A percentile compares a stretch with the other conserved stretches of the same genome.
phyloP scores from a whole-genome alignment of 2,329 filamentous ascomycete genomes.

The Botrytis fabae region DNA sequence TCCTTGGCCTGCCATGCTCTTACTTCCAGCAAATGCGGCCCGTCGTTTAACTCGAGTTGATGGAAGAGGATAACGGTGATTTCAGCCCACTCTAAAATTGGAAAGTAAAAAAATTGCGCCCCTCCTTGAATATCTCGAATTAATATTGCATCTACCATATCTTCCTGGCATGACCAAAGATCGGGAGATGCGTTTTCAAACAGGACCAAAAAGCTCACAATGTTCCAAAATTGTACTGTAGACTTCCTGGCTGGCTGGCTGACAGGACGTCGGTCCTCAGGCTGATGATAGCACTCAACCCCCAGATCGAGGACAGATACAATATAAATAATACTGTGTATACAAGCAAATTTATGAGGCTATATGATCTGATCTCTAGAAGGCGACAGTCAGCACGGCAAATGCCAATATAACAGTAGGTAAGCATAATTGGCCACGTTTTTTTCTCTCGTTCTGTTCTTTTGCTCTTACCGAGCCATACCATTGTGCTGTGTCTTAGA shows the following conservation, averaged over 20 bases:
- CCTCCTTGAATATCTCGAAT: conserved; percentile 26
- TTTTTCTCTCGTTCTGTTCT: not conserved
- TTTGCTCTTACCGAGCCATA: not conserved
- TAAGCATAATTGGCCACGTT: not conserved
- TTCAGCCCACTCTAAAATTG: conserved; percentile 30
- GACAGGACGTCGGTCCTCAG: conserved; percentile 5
- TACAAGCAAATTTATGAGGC: not conserved
- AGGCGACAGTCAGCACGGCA: not conserved
- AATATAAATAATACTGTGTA: not conserved
- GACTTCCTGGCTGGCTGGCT: not conserved
- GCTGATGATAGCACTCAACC: not conserved
- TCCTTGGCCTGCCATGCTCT: conserved; percentile 20
- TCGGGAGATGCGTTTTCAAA: not conserved
- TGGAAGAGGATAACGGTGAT: conserved; percentile 22
- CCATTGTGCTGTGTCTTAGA: not conserved
- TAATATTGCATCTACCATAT: not conserved
- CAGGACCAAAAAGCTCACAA: not conserved
- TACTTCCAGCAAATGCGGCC: conserved; percentile 21
- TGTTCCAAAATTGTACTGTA: not conserved
- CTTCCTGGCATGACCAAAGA: not conserved
- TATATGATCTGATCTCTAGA: not conserved
- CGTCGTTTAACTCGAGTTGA: conserved; percentile 16
- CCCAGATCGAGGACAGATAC: not conserved
- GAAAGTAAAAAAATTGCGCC: conserved; percentile 27
- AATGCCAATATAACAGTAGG: not conserved